A percentile compares a stretch with the other conserved stretches of the same genome.
These are phyloP conservation scores for Gloeophyllum trabeum DNA, from an alignment of 768 basidiomycete species.

Conservation along the genomic window DNA sequence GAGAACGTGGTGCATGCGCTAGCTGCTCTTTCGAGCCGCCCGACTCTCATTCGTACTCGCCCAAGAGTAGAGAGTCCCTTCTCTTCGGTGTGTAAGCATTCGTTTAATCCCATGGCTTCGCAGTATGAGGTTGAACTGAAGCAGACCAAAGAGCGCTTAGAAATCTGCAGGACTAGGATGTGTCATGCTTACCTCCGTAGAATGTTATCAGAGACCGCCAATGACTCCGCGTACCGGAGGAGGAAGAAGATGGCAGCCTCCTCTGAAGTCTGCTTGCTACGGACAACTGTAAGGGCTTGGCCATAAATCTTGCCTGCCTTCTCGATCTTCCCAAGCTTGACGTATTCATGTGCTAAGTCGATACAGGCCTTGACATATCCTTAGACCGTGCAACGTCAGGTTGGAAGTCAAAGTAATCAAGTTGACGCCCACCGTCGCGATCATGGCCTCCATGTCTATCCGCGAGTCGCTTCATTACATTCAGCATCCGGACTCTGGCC, in stretches of 20 bases:
- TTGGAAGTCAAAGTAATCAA: not conserved
- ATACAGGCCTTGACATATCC: constrained; percentile 55
- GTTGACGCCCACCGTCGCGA: constrained; percentile 33
- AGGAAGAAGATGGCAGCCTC: constrained; percentile 44
- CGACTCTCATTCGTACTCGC: constrained; percentile 48
- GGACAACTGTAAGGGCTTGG: constrained; percentile 36
- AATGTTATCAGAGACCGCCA: constrained; percentile 49
- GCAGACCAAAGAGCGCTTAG: no score
- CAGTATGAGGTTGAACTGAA: constrained; percentile 39
- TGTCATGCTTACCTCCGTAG: constrained; percentile 37
- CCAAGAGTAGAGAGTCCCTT: constrained; percentile 38
- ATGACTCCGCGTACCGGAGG: constrained; percentile 54
- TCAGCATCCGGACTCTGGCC: constrained; percentile 56
- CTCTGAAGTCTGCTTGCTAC: constrained; percentile 32
- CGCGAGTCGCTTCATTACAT: constrained; percentile 49
- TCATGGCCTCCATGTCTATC: constrained; percentile 30
- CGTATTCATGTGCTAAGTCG: constrained; percentile 71
- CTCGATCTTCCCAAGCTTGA: constrained; percentile 61
- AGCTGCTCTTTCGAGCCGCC: constrained; percentile 56
- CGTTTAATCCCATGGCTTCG: constrained; percentile 44
- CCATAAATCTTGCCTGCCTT: constrained; percentile 58
- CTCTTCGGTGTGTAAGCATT: constrained; percentile 27
- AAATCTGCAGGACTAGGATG: not conserved
- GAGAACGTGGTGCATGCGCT: constrained; percentile 62
- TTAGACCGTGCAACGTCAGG: constrained; percentile 15